Evolutionary conservation across 306 rosid species (phyloP), one percentile per base, ranked within the genome.

Genomic region (Malus asiatica): DNA sequence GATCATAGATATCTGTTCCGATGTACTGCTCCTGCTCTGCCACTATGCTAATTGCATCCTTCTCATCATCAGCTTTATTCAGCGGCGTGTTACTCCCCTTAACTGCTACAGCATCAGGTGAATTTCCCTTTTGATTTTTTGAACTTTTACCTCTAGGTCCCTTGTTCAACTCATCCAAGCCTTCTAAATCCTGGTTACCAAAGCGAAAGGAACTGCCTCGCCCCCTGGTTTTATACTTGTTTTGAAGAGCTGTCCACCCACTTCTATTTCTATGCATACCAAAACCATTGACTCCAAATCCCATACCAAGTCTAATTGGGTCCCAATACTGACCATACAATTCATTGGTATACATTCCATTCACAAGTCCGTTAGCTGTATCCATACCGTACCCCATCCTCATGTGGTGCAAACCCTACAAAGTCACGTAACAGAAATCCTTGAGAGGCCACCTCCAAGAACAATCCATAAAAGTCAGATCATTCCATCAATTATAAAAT

Each of bases 111-210:
- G 86, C 62, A 67, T 74, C 60, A 22, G 97, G 88, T 22, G 80
- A 62, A 76, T 84, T 89, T 65, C 86, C 87, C 59, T 88, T 93
- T 68, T 91, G 88, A 83, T 87, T 90, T 80, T 92, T 90, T 40
- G 80, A 73, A 15, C 90, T 85, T 89, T 92, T 95, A 68, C 93
- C 96, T 83, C 99, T 87, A 15, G 99, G 98, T 19, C 99, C 99
- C 79, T 90, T 83, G 63, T 89, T 92, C 82, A 95, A 81, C 76
- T 95, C 99, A 84, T 95, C 91, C 85, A 92, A 84, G 69, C 97
- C 97, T 79, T 92, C 97, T 38, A 85, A 71, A 59, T 92, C 91
- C 81, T 92, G 97, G 40, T 92, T 95, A 60, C 96, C 97, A 82
- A 87, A 88, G 13, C 89, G 90, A 57, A 85, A 86, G 78, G 84